Conservation (phyloP, 2,329 filamentous ascomycete genomes). For the Diplodia scrobiculata region DNA sequence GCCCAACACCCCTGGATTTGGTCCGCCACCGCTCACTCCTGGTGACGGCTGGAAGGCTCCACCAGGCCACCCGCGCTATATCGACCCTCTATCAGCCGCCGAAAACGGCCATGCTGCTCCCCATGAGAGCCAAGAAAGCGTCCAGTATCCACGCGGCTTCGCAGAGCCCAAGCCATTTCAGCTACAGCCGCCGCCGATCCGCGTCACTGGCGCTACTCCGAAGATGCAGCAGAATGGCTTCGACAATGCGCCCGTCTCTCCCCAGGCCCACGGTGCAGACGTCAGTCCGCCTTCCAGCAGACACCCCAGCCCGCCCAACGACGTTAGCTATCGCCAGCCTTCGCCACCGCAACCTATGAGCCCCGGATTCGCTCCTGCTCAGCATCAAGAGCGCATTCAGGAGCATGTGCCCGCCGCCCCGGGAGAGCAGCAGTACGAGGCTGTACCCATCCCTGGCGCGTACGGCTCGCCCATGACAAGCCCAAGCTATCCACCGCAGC, state of each 20-base stretch:
- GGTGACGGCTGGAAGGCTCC: conserved; percentile 52
- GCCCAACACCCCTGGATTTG: conserved; percentile 88
- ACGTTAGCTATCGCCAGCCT: conserved; percentile 33
- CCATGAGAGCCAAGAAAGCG: conserved; percentile 59
- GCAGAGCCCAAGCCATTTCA: conserved; percentile 68
- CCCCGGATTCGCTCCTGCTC: conserved; percentile 16
- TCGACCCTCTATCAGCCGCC: conserved; percentile 47
- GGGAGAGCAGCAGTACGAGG: conserved; percentile 80
- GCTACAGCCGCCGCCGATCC: conserved; percentile 80
- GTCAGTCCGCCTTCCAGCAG: conserved; percentile 13
- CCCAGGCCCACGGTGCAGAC: background rate
- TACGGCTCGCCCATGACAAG: conserved; percentile 61
- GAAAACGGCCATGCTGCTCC: conserved; percentile 54
- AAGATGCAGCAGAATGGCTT: conserved; percentile 67
- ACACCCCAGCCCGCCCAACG: background rate
- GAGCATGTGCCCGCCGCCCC: conserved; percentile 70
- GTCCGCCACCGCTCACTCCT: conserved; percentile 64
- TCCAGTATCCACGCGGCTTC: conserved; percentile 49
- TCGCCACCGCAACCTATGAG: conserved; percentile 36
- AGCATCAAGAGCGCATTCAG: conserved; percentile 51
- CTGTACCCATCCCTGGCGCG: conserved; percentile 85
- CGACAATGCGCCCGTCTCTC: conserved; percentile 39
- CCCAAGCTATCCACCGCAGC: conserved; percentile 43
- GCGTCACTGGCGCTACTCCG: conserved; percentile 75
- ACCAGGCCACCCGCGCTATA: conserved; percentile 46